Conservation (phyloP, 495 filamentous ascomycete species). For the Collariella sp. region DNA sequence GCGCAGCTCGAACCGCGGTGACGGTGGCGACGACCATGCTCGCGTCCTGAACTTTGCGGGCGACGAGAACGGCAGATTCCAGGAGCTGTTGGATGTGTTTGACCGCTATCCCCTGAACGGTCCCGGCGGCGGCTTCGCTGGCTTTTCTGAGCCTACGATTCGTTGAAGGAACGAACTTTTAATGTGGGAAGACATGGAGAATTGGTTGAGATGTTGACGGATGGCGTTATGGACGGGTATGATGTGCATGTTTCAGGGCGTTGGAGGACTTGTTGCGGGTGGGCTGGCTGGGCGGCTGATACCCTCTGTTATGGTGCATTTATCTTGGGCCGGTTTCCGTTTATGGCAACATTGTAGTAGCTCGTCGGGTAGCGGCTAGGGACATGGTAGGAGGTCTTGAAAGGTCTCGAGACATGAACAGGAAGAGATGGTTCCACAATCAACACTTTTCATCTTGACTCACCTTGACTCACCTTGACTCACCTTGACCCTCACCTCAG, state of each 20-base stretch:
- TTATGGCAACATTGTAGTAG: not conserved
- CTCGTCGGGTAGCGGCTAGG: no score
- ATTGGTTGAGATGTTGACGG: no score
- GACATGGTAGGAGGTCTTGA: no score
- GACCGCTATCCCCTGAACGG: conserved; percentile 6
- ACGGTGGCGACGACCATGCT: conserved; percentile 16
- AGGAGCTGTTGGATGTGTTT: conserved; percentile 22
- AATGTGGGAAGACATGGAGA: not conserved
- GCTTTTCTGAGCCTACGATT: conserved; percentile 24
- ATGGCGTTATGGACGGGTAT: not conserved
- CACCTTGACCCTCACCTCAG: no score
- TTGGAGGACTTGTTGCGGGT: not conserved
- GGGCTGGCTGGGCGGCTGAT: not conserved
- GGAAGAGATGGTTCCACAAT: no score
- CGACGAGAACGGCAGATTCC: conserved; percentile 21
- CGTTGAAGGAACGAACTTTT: conserved; percentile 34
- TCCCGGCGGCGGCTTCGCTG: conserved; percentile 25
- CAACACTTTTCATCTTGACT: no score
- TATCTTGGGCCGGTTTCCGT: not conserved
- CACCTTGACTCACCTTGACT: no score
- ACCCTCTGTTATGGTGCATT: not conserved
- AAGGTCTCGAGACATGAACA: no score
- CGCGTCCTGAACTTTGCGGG: conserved; percentile 13
- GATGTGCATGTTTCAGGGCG: not conserved
- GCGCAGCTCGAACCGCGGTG: conserved; percentile 1